Evolutionary conservation across 1,139 yeast species (phyloP).

Genomic region (Blastobotrys petasosporus): DNA sequence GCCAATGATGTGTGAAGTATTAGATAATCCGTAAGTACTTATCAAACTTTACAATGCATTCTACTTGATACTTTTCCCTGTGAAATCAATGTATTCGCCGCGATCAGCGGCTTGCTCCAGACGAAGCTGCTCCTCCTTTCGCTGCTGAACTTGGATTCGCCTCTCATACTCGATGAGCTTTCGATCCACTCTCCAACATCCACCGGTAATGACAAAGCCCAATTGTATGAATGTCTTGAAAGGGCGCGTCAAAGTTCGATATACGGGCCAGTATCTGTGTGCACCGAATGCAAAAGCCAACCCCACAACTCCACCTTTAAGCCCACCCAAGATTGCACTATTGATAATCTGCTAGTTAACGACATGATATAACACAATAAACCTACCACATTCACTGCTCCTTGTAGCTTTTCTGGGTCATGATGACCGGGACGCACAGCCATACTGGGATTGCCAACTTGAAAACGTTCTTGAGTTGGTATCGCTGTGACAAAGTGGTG

Average conservation of each 20-base stretch:
- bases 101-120: slow-evolving; percentile 27
- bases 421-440: slow-evolving; percentile 30
- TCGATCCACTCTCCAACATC: slow-evolving; percentile 27
- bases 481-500: no score
- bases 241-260: slow-evolving; percentile 25
- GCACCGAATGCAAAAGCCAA: slow-evolving; percentile 23
- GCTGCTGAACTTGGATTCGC: slow-evolving; percentile 18
- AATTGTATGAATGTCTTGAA: slow-evolving; percentile 28
- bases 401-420: slow-evolving; percentile 27
- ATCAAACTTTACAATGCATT: background rate
- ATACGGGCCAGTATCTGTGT: slow-evolving; percentile 25
- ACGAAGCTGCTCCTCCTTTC: slow-evolving; percentile 5
- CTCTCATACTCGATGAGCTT: slow-evolving; percentile 26
- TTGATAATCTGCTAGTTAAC: slow-evolving; percentile 20
- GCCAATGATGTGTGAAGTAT: background rate
- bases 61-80: slow-evolving; percentile 12
- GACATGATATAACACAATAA: background rate
- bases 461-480: no score
- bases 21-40: background rate
- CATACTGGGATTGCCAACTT: no score
- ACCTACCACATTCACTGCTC: slow-evolving; percentile 27
- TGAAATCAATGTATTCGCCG: slow-evolving; percentile 24
- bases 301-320: slow-evolving; percentile 26
- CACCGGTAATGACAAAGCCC: slow-evolving; percentile 27
- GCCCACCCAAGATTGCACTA: slow-evolving; percentile 25